Evolutionary conservation across 225 moss, liverwort and hornwort species (phyloP).

Genomic region (Pseudoscleropodium purum): DNA sequence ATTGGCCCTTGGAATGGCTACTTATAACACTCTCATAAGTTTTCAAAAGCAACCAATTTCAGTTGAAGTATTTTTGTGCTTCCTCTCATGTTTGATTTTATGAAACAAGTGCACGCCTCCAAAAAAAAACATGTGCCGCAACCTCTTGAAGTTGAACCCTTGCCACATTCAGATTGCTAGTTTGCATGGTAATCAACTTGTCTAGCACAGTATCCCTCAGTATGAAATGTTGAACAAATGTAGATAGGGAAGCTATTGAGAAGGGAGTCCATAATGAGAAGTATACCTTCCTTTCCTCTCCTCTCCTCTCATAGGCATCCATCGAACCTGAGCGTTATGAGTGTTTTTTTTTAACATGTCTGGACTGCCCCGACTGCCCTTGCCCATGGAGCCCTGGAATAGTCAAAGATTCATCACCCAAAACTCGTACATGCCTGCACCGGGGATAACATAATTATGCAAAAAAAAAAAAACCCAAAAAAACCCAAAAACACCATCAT

Average conservation of each 20-base stretch:
- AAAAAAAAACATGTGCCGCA: too few relatives aligned
- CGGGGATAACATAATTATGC: background rate
- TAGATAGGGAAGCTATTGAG: background rate
- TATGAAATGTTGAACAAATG: background rate
- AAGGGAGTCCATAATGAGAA: background rate
- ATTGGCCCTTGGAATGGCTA: background rate
- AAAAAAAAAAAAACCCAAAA: too few relatives aligned
- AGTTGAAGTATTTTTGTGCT: background rate
- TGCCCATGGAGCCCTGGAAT: background rate
- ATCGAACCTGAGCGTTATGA: background rate
- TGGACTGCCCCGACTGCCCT: background rate
- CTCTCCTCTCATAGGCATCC: background rate
- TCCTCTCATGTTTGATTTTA: too few relatives aligned
- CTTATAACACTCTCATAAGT: too few relatives aligned
- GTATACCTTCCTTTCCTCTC: background rate
- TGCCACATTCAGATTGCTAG: too few relatives aligned
- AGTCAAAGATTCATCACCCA: background rate
- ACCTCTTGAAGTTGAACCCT: too few relatives aligned
- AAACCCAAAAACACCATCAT: background rate
- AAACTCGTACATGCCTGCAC: background rate
- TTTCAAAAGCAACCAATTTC: background rate
- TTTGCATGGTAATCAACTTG: too few relatives aligned
- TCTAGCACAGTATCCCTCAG: too few relatives aligned
- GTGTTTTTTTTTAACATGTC: too few relatives aligned
- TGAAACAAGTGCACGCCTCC: too few relatives aligned